Conservation (phyloP, 169 alveolate species). For the Plasmodium gaboni region DNA sequence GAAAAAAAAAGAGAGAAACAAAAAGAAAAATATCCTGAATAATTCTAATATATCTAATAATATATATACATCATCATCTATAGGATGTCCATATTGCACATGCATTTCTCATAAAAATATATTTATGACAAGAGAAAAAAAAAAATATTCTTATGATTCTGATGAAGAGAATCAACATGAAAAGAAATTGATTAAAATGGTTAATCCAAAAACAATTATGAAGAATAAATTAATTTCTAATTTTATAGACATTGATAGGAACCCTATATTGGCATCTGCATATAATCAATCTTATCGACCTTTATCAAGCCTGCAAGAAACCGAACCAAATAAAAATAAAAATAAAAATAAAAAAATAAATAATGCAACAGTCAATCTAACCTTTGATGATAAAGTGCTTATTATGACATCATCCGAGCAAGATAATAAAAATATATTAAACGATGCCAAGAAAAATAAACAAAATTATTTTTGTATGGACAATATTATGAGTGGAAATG, state of each 20-base stretch:
- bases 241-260: slow-evolving; percentile 33
- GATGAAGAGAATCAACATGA: neutral
- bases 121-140: too few relatives aligned
- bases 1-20: too few relatives aligned
- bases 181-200: slow-evolving; percentile 10
- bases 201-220: slow-evolving; percentile 17
- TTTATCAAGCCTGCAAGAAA: neutral
- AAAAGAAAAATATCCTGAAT: too few relatives aligned
- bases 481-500: too few relatives aligned
- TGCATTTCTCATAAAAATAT: too few relatives aligned
- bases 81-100: too few relatives aligned
- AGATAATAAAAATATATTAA: too few relatives aligned
- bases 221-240: slow-evolving; percentile 20
- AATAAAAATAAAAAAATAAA: slow-evolving; percentile 2
- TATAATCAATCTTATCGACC: neutral
- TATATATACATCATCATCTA: too few relatives aligned
- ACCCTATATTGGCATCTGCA: neutral
- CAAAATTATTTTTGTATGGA: too few relatives aligned
- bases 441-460: too few relatives aligned
- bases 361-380: neutral
- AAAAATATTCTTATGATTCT: neutral
- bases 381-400: neutral
- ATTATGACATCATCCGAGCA: too few relatives aligned
- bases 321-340: neutral
- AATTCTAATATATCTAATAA: too few relatives aligned